phyloP scores from a whole-genome alignment of 805 yeast species.

The Pichia scutulata region DNA sequence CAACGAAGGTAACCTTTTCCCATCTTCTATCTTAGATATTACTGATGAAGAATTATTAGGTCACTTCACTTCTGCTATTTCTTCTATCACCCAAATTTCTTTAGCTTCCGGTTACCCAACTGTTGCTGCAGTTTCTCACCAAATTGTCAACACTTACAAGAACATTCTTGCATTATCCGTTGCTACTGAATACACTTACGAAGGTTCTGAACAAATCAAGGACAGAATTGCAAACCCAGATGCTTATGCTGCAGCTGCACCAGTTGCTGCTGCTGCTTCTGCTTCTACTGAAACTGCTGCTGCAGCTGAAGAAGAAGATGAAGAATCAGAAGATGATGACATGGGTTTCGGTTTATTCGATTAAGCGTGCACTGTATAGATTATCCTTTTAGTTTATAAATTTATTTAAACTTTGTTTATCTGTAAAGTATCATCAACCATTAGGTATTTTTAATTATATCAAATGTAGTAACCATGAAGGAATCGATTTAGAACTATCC shows the following conservation, averaged over 20 bases:
- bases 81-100: slow-evolving; percentile 91
- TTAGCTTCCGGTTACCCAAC: slow-evolving; percentile 99
- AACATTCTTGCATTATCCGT: slow-evolving; percentile 94
- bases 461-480: background rate
- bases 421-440: background rate
- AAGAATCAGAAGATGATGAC: slow-evolving; percentile 52
- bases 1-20: slow-evolving; percentile 98
- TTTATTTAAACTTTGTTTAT: background rate
- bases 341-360: slow-evolving; percentile 99
- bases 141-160: slow-evolving; percentile 98
- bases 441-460: background rate
- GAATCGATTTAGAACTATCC: background rate
- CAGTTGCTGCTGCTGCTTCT: slow-evolving; percentile 79
- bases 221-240: slow-evolving; percentile 99
- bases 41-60: slow-evolving; percentile 92
- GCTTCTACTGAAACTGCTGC: slow-evolving; percentile 56
- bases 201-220: slow-evolving; percentile 97
- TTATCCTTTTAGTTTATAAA: background rate
- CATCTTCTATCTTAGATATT: slow-evolving; percentile 93
- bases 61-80: slow-evolving; percentile 89
- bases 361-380: slow-evolving; percentile 37
- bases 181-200: slow-evolving; percentile 98
- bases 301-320: slow-evolving; percentile 69
- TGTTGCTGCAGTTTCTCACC: slow-evolving; percentile 98
- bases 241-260: slow-evolving; percentile 99